Percentiles rank a stretch among this genome's conserved stretches.
Conservation (phyloP, 2,329 filamentous ascomycete genomes). For the Exophiala alcalophila region DNA sequence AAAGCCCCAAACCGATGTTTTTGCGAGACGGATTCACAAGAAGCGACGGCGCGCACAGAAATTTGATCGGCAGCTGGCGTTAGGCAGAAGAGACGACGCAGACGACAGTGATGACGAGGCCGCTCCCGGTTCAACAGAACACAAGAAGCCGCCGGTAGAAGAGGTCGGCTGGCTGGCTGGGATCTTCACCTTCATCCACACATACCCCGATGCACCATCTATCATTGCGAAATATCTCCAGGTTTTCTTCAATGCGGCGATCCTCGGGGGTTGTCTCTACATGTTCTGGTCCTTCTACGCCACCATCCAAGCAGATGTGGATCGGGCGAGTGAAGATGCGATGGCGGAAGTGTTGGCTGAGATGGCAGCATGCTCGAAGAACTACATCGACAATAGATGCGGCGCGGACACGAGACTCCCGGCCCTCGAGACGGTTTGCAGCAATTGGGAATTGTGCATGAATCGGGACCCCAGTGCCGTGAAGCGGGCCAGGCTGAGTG, state of each 20-base stretch:
- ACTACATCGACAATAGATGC: conserved; percentile 77
- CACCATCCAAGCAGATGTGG: conserved; percentile 71
- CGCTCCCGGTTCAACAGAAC: conserved; percentile 33
- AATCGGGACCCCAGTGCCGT: conserved; percentile 73
- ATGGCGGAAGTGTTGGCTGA: conserved; percentile 67
- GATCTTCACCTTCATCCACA: conserved; percentile 61
- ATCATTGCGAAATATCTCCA: conserved; percentile 67
- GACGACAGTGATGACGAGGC: conserved; percentile 43
- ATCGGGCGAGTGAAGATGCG: conserved; percentile 66
- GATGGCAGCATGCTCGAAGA: conserved; percentile 68
- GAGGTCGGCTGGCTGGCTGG: conserved; percentile 35
- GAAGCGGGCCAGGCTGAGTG: conserved; percentile 75
- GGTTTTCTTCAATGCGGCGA: conserved; percentile 51
- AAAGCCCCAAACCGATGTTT: conserved; percentile 45
- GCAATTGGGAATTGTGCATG: conserved; percentile 85
- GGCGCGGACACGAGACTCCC: conserved; percentile 64
- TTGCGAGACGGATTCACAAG: conserved; percentile 49
- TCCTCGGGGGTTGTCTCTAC: conserved; percentile 54
- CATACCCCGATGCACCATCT: conserved; percentile 62
- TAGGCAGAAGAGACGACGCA: conserved; percentile 38
- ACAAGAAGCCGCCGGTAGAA: conserved; percentile 22
- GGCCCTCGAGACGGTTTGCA: conserved; percentile 69
- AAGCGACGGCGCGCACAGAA: conserved; percentile 48
- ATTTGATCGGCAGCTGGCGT: conserved; percentile 41
- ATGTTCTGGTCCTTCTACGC: conserved; percentile 66